Conservation (phyloP, 2,329 filamentous ascomycete species). For the Calonectria pseudoreteaudii region DNA sequence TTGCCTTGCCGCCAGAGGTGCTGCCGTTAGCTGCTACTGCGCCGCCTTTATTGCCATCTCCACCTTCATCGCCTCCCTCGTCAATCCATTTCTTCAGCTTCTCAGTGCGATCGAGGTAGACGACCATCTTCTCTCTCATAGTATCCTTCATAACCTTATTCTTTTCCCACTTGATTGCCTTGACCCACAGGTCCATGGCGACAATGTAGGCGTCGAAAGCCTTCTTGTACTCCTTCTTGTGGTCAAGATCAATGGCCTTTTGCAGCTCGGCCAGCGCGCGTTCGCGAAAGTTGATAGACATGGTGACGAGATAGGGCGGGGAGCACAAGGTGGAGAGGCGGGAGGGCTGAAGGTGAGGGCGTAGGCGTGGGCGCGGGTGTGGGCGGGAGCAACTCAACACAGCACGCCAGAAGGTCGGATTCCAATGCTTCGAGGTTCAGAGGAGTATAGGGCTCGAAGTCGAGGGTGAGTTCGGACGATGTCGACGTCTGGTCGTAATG, state of each 20-base stretch:
- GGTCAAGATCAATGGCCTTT: slow-evolving; percentile 97
- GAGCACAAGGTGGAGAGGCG: slow-evolving; percentile 20
- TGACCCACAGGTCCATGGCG: slow-evolving; percentile 97
- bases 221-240: slow-evolving; percentile 95
- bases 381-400: slow-evolving; percentile 6
- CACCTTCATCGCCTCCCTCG: slow-evolving; percentile 76
- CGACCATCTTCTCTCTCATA: slow-evolving; percentile 92
- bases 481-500: slow-evolving; percentile 8
- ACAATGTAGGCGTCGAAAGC: slow-evolving; percentile 97
- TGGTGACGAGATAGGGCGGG: slow-evolving; percentile 56
- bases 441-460: not conserved
- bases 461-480: not conserved
- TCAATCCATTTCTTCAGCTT: slow-evolving; percentile 95
- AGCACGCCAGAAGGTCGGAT: slow-evolving; percentile 14
- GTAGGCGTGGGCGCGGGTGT: slow-evolving; percentile 5
- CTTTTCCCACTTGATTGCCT: slow-evolving; percentile 99
- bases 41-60: slow-evolving; percentile 65
- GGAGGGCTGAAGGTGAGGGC: not conserved
- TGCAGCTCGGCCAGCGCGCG: slow-evolving; percentile 97
- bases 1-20: slow-evolving; percentile 69
- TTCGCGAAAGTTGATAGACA: slow-evolving; percentile 98
- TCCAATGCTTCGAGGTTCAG: not conserved
- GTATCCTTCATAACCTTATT: slow-evolving; percentile 97
- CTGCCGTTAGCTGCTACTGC: slow-evolving; percentile 76
- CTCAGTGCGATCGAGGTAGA: slow-evolving; percentile 99